These are phyloP conservation scores for Chytriomyces confervae DNA, from an alignment of 192 early-diverging fungal genomes.

Conservation along the genomic window DNA sequence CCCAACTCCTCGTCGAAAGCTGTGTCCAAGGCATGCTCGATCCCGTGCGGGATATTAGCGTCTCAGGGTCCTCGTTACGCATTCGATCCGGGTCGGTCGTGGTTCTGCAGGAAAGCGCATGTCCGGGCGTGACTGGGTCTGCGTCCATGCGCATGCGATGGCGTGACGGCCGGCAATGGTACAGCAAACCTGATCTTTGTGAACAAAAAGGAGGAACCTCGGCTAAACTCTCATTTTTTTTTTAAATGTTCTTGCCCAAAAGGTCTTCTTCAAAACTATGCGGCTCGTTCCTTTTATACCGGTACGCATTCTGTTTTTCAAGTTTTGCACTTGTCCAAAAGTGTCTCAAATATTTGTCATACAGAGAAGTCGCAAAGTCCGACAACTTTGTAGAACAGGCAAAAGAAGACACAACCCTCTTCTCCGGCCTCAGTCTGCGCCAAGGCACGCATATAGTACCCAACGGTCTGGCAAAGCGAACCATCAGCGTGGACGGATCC, in stretches of 20 bases:
- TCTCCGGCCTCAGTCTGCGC: neutral
- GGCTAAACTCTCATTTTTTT: too few relatives aligned
- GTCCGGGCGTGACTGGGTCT: too few relatives aligned
- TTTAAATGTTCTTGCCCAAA: too few relatives aligned
- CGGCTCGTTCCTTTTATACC: neutral
- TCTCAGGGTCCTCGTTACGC: too few relatives aligned
- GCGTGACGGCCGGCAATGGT: neutral
- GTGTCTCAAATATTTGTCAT: neutral
- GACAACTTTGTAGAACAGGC: neutral
- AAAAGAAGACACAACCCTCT: neutral
- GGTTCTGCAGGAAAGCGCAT: too few relatives aligned
- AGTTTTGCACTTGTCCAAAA: neutral
- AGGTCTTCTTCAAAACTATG: neutral
- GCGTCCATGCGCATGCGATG: neutral
- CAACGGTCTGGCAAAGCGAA: conserved; percentile 17
- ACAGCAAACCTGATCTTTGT: too few relatives aligned
- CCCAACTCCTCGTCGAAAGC: neutral
- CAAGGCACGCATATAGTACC: neutral
- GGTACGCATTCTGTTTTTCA: neutral
- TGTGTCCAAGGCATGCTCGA: conserved; percentile 4
- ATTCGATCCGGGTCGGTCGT: too few relatives aligned
- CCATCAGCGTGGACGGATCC: neutral
- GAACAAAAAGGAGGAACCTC: too few relatives aligned
- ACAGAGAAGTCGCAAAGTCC: neutral
- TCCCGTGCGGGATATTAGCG: neutral